A percentile compares a stretch with the other conserved stretches of the same genome.
phyloP scores from a whole-genome alignment of 2,329 filamentous ascomycete genomes.

The Paracoccidioides brasiliensis region DNA sequence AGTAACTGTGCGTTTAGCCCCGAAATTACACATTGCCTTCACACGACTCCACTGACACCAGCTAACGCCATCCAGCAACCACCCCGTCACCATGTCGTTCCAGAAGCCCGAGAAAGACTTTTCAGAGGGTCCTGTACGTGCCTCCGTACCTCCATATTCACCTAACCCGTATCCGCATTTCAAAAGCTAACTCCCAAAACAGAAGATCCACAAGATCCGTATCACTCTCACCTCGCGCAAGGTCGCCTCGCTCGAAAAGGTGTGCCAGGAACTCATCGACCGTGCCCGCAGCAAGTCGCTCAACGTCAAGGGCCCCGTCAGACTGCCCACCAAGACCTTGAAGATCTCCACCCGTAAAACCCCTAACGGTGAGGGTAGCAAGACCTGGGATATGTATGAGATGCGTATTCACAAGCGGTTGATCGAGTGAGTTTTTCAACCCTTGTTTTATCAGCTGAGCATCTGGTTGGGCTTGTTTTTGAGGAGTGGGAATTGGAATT shows the following conservation, averaged over 20 bases:
- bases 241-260: slow-evolving; percentile 92
- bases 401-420: slow-evolving; percentile 99
- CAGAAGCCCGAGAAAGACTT: slow-evolving; percentile 91
- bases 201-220: slow-evolving; percentile 96
- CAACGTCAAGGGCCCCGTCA: slow-evolving; percentile 94
- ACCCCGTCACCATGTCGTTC: slow-evolving; percentile 60
- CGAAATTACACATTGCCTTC: not conserved
- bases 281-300: slow-evolving; percentile 98
- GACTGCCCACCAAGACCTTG: slow-evolving; percentile 92
- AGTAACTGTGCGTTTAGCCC: not conserved
- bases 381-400: slow-evolving; percentile 99
- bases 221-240: slow-evolving; percentile 96
- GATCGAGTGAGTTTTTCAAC: slow-evolving; percentile 56
- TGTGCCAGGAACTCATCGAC: slow-evolving; percentile 96
- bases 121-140: slow-evolving; percentile 69
- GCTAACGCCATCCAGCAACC: slow-evolving; percentile 17
- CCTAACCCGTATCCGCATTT: not conserved
- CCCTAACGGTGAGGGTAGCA: slow-evolving; percentile 97
- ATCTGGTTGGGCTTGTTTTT: not conserved
- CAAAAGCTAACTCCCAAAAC: slow-evolving; percentile 9
- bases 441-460: not conserved
- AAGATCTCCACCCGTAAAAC: slow-evolving; percentile 98
- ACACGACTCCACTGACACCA: slow-evolving; percentile 9
- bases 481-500: not conserved
- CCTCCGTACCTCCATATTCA: not conserved